Evolutionary conservation across 164 flowering plant genomes (phyloP).

Genomic region (Houttuynia cordata): DNA sequence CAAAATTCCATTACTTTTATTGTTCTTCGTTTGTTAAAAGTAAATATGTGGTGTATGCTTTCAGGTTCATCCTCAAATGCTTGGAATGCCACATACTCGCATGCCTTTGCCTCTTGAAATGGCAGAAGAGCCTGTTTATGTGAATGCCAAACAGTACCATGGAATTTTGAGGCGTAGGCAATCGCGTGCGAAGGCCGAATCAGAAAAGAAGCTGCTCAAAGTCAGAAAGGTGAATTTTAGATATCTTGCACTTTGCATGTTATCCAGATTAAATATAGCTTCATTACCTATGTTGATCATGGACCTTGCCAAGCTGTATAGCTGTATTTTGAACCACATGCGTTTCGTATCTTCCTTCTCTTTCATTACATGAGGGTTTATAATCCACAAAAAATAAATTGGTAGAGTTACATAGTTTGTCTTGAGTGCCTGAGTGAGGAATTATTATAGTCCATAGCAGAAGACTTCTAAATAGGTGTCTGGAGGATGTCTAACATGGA

Average conservation of each 20-base stretch:
- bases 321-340: too few species aligned
- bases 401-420: too few species aligned
- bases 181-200: slow-evolving; percentile 96
- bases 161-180: slow-evolving; percentile 88
- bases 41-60: neutral
- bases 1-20: neutral
- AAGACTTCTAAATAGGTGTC: too few species aligned
- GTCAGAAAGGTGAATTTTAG: slow-evolving; percentile 49
- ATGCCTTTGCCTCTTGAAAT: slow-evolving; percentile 87
- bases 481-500: too few species aligned
- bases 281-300: neutral
- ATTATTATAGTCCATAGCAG: too few species aligned
- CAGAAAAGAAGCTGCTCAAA: slow-evolving; percentile 74
- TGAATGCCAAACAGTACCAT: slow-evolving; percentile 94
- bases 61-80: slow-evolving; percentile 65
- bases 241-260: neutral
- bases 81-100: slow-evolving; percentile 65
- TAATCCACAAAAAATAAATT: too few species aligned
- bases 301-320: too few species aligned
- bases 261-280: neutral
- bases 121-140: slow-evolving; percentile 93
- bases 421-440: too few species aligned
- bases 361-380: neutral
- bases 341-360: neutral
- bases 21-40: too few species aligned